These are phyloP conservation scores for Gastrodia elata DNA, from an alignment of 106 monocot species.

Conservation along the genomic window DNA sequence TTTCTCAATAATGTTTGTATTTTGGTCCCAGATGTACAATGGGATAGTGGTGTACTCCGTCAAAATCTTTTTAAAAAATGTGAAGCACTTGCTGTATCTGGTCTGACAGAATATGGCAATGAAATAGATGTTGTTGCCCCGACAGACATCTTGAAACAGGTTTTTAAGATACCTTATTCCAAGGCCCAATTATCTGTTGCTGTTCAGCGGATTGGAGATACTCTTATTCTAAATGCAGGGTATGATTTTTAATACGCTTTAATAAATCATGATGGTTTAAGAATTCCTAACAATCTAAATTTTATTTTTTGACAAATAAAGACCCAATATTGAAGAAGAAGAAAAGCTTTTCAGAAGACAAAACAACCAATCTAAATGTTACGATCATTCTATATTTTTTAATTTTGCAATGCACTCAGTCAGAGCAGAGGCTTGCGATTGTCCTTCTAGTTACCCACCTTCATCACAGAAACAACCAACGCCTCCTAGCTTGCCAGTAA, in stretches of 20 bases:
- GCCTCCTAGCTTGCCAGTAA: constrained; percentile 51
- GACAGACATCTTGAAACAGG: constrained; percentile 90
- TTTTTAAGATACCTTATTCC: constrained; percentile 97
- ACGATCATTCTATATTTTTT: constrained; percentile 71
- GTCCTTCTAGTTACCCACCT: constrained; percentile 67
- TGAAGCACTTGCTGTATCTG: constrained; percentile 85
- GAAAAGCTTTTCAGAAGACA: constrained; percentile 79
- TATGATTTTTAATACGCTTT: constrained; percentile 17
- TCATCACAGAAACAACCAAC: constrained; percentile 27
- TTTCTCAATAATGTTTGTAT: neutral
- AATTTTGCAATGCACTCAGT: constrained; percentile 99
- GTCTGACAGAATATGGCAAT: constrained; percentile 83
- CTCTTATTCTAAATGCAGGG: constrained; percentile 94
- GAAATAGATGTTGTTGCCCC: constrained; percentile 95
- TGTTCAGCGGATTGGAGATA: constrained; percentile 90
- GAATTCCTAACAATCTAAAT: neutral
- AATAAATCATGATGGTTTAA: constrained; percentile 1
- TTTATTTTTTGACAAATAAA: constrained; percentile 15
- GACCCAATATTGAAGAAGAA: constrained; percentile 85
- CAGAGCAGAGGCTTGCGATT: constrained; percentile 98
- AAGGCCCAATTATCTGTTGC: constrained; percentile 83
- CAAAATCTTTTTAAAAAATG: constrained; percentile 76
- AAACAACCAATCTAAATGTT: constrained; percentile 46
- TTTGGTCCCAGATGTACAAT: constrained; percentile 34
- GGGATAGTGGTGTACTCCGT: constrained; percentile 35